Evolutionary conservation across 2,329 filamentous ascomycete species (phyloP), one percentile per base, ranked within the genome.

Genomic region (Exophiala sp.): DNA sequence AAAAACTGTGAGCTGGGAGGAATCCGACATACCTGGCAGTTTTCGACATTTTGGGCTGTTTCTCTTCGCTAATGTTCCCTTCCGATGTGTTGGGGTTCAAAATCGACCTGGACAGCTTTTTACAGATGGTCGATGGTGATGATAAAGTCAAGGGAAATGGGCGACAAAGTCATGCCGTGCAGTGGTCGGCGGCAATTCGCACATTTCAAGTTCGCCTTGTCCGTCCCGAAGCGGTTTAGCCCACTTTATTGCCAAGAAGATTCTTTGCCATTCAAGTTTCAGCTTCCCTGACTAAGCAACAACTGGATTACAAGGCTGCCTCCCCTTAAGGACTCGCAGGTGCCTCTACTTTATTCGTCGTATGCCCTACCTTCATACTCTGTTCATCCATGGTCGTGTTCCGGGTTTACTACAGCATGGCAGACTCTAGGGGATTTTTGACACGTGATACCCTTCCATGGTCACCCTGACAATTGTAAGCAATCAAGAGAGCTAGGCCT

Each of bases 11-110:
- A 14, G 23, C n/a, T 7, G 19, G 29, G 2, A 29, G 16, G 39
- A 34, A 34, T 27, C 27, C 32, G 44, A 57, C 58, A 27, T 52
- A 58, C 58, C 48, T 58, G 47, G 52, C 54, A 14, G 50, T 54
- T 42, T 60, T 60, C 9, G 58, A 60, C 58, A 60, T 60, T 58
- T 58, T 30, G 43, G 50, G 42, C 27, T 43, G 46, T 43, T 22
- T 43, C 11, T 9, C 4, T 8, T 3, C 19, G 18, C 3, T 10
- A 16, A 8, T 14, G 19, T 8, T 43, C 13, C 18, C 23, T 16
- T 14, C 13, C 3, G 13, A 19, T 22, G 16, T 29, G 8, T 24
- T 22, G 5, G 5, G 38, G 23, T 24, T 32, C 29, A 13, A 3
- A 32, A n/a, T 3, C 11, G 29, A 32, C 7, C 29, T n/a, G 8